Evolutionary conservation across 352 stramenopile genomes (phyloP).

Genomic region (Pythium aristosporum): DNA sequence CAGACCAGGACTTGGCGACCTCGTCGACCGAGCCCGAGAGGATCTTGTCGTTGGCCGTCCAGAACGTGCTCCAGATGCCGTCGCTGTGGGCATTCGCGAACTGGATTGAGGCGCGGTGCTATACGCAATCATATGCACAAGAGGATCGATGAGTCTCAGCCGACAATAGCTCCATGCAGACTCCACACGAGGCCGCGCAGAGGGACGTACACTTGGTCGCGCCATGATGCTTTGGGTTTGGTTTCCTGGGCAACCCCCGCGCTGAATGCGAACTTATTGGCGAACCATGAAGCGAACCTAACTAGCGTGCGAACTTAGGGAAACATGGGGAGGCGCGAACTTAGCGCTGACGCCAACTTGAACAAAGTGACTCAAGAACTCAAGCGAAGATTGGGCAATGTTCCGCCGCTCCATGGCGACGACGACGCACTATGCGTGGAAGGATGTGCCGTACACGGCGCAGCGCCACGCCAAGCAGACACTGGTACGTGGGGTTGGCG

Average conservation of each 20-base stretch:
- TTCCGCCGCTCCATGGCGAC: constrained; percentile 28
- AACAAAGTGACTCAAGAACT: neutral
- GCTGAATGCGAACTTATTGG: neutral
- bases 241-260: neutral
- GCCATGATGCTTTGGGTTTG: constrained; percentile 27
- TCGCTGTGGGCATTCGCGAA: constrained; percentile 85
- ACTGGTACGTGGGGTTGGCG: constrained; percentile 30
- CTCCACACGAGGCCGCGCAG: neutral
- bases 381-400: constrained; percentile 17
- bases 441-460: constrained; percentile 60
- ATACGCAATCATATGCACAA: neutral
- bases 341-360: constrained; percentile 4
- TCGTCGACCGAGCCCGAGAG: constrained; percentile 87
- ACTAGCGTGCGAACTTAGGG: neutral
- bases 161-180: neutral
- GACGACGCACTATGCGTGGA: constrained; percentile 49
- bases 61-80: constrained; percentile 88
- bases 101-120: constrained; percentile 83
- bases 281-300: neutral
- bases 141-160: neutral
- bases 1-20: constrained; percentile 81
- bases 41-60: constrained; percentile 87
- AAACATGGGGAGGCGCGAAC: neutral
- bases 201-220: constrained; percentile 27
- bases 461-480: constrained; percentile 45